Base-by-base conservation (phyloP, 805 yeast species). In the Pichia cabralensis region DNA sequence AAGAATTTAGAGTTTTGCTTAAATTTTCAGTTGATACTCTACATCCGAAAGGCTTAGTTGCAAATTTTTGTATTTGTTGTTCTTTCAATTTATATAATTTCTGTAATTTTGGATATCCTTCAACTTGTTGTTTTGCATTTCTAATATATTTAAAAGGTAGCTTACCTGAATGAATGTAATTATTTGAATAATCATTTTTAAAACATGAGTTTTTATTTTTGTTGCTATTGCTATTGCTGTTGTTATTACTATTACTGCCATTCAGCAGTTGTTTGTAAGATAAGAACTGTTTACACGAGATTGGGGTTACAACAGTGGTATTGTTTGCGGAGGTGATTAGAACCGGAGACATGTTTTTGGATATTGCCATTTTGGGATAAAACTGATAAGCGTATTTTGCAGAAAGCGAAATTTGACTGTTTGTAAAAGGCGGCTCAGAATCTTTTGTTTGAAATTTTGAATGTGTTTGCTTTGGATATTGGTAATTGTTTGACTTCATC, bases 81-180 rank as follows among this genome's bases (percentile, higher is more conserved):
- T 62, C 65, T 48, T 88, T 88, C 46, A 85, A 61, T 26, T 68
- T 66, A 42, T 80, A 76, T 22, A 88, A 58, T 44, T 65, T 67
- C 44, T 78, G 82, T 13, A 88, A 62, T 50, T 82, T 82, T 2
- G 96, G 96, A 44, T 88, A 88, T 2, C 96, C 96, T 34, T 73
- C 80, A 1, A 80, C 72, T 1, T 88, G 78, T 36, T 73, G 69
- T 22, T 64, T 61, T 2, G 73, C 64, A 53, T 88, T 88, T 34
- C 79, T 65, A 17, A 88, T 74, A 46, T 68, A 74, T 17, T 60
- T 61, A 30, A 74, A 76, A 1, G 95, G 94, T 4, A 71, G 54
- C 6, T 62, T 58, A 0, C 77, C 79, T 0, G 78, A 61, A 45
- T 77, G 82, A 24, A 85, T 59, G 47, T 72, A 80, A 43, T 76